Percentiles rank a stretch among this genome's conserved stretches.
These are phyloP conservation scores for Rhodocollybia butyracea DNA, from an alignment of 768 basidiomycete species.

Conservation along the genomic window DNA sequence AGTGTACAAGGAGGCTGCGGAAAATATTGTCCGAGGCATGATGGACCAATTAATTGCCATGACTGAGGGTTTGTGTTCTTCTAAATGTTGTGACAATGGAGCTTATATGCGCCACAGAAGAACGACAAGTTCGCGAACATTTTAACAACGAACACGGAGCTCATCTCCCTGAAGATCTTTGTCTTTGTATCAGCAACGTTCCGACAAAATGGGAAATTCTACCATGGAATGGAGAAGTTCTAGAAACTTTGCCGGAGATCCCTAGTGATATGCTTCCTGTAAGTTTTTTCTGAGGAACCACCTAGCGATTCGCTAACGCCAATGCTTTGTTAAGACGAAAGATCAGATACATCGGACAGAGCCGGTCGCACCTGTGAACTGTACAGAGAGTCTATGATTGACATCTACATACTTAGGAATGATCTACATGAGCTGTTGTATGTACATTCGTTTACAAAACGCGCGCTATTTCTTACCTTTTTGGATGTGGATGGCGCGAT, in stretches of 20 bases:
- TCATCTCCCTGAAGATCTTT: conserved; percentile 77
- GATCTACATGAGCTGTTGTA: not conserved
- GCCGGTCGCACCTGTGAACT: not conserved
- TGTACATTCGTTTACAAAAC: not conserved
- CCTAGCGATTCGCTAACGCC: not conserved
- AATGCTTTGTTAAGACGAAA: not conserved
- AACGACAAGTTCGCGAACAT: conserved; percentile 54
- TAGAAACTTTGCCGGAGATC: conserved; percentile 62
- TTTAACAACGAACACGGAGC: conserved; percentile 75
- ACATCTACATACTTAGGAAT: not conserved
- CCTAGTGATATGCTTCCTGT: conserved; percentile 54
- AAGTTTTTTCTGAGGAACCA: conserved; percentile 7
- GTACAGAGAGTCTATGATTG: conserved; percentile 5
- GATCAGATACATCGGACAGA: conserved; percentile 1
- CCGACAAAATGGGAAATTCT: conserved; percentile 73
- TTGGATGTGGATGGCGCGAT: not conserved
- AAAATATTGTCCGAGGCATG: conserved; percentile 66
- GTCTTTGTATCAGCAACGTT: conserved; percentile 68
- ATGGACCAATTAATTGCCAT: conserved; percentile 58
- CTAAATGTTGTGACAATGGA: not conserved
- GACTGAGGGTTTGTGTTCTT: conserved; percentile 50
- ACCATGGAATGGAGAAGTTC: conserved; percentile 49
- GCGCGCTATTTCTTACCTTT: not conserved
- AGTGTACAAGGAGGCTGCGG: conserved; percentile 63
- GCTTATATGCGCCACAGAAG: conserved; percentile 44